These are phyloP conservation scores for Penicillium sp. DNA, from an alignment of 2,329 filamentous ascomycete genomes.

Conservation along the genomic window DNA sequence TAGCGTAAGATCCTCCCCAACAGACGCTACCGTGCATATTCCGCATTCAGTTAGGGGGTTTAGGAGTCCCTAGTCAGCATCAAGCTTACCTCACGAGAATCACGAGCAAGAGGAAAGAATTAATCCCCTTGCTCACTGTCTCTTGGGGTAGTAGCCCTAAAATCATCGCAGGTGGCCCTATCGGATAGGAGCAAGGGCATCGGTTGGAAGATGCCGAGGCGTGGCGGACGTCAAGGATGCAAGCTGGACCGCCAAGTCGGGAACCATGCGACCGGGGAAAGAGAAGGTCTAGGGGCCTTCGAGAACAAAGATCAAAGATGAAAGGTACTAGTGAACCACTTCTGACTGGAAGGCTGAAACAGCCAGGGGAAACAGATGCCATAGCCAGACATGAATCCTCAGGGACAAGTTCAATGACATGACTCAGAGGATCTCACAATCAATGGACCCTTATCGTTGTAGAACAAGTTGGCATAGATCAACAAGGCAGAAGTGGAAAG, in stretches of 20 bases:
- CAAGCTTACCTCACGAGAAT: neutral
- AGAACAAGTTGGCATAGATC: too few relatives aligned
- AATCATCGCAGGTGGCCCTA: neutral
- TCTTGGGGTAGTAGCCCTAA: neutral
- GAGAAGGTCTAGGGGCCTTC: neutral
- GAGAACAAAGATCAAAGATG: neutral
- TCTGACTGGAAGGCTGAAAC: neutral
- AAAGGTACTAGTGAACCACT: neutral
- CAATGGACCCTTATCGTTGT: too few relatives aligned
- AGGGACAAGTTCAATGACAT: neutral
- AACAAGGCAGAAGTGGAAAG: neutral
- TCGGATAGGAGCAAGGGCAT: neutral
- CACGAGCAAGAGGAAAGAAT: neutral
- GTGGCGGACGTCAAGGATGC: conserved; percentile 3
- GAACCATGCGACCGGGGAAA: neutral
- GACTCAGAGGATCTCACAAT: neutral
- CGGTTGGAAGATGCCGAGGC: neutral
- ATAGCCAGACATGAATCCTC: too few relatives aligned
- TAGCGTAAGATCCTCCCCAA: neutral
- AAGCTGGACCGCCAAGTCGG: neutral
- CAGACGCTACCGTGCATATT: neutral
- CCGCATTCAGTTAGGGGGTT: neutral
- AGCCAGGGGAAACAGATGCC: neutral
- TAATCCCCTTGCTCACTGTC: neutral
- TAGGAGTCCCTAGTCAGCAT: neutral